Conservation (phyloP, 495 filamentous ascomycete genomes). For the Penicillium tannophilum region DNA sequence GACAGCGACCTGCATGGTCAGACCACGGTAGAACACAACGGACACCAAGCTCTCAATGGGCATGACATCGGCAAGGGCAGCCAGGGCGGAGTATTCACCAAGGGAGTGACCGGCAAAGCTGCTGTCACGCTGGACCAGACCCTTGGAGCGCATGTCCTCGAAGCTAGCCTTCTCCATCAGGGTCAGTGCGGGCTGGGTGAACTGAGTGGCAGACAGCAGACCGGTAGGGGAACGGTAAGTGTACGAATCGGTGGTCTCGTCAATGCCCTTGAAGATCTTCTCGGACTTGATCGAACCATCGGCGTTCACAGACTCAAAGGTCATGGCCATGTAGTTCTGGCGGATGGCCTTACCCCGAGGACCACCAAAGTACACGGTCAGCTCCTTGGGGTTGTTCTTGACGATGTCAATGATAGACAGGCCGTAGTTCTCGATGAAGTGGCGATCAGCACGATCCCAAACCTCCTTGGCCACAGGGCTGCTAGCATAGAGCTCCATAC, state of each 20-base stretch:
- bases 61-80: constrained; percentile 97
- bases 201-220: constrained; percentile 95
- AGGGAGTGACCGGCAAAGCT: constrained; percentile 97
- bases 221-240: constrained; percentile 96
- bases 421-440: constrained; percentile 98
- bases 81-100: constrained; percentile 96
- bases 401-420: constrained; percentile 98
- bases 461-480: constrained; percentile 94
- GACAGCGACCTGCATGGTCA: constrained; percentile 99
- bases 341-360: constrained; percentile 96
- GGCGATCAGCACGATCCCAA: constrained; percentile 96
- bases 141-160: constrained; percentile 97
- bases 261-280: constrained; percentile 98
- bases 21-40: constrained; percentile 97
- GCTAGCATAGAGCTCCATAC: constrained; percentile 96
- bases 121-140: constrained; percentile 92
- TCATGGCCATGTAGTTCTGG: constrained; percentile 99
- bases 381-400: constrained; percentile 98
- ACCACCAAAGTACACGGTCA: constrained; percentile 97
- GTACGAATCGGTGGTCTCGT: constrained; percentile 89
- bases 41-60: constrained; percentile 98
- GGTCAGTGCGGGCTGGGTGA: constrained; percentile 95
- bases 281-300: constrained; percentile 95
- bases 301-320: constrained; percentile 90
- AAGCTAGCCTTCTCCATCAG: constrained; percentile 99